Base-by-base conservation (phyloP, 1,139 yeast species). In the Geotrichum australiense region DNA sequence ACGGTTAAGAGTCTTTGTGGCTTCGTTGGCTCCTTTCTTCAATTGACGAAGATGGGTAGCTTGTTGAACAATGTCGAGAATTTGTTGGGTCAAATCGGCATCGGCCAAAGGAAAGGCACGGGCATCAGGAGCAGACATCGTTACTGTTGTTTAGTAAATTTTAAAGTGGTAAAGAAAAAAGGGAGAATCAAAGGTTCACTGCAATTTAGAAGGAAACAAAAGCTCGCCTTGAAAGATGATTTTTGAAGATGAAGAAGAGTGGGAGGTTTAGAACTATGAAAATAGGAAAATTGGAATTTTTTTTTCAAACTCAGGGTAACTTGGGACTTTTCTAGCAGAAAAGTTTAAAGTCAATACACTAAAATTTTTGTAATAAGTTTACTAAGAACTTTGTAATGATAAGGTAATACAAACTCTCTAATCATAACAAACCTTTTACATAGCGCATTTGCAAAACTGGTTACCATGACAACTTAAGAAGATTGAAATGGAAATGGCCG, bases 21-120 rank as follows among this genome's bases (percentile, higher is more conserved):
- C 95, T 73, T 91, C 99, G 69, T 93, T 91, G 55, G 98, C 98
- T 69, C 99, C 99, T 71, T 91, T 91, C 78, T 93, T 91, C 69
- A 91, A 80, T 72, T 93, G 99, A 75, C 97, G 87, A 69, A 91
- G 79, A 73, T 85, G 89, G 61, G 94, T 89, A 50, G 97, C 86
- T 74, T 91, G 98, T 73, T 91, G 98, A 59, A 85, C 93, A 63
- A 93, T 89, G 63, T 91, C 98, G 65, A 93, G 78, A 68, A 93
- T 91, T 72, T 91, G 96, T 73, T 91, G 97, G 55, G 95, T 74
- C 61, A 93, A 77, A 55, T 81, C 89, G 53, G 95, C 81, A 66
- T 91, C 97, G 58, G 99, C 97, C 64, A 93, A 78, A 65, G 99
- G 99, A 74, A 93, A 93, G 53, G 99, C 99, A 69, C 64, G 58